phyloP scores from a whole-genome alignment of 208 protist genomes.

The Crithidia brevicula region DNA sequence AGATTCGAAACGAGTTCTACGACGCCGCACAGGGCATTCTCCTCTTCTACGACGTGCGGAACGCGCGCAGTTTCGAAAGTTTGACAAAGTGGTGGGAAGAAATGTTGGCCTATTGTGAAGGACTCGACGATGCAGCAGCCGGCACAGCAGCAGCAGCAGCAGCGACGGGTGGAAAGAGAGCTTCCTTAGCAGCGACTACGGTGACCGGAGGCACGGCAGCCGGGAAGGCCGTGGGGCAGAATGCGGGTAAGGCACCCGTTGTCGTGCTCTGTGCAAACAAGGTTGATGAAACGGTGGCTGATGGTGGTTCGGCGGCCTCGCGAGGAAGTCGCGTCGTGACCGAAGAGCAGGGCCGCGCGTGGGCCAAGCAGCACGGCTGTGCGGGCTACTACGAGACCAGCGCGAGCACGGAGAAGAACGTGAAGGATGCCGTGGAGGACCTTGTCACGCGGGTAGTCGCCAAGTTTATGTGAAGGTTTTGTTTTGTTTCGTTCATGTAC shows the following conservation, averaged over 20 bases:
- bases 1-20: slow-evolving; percentile 98
- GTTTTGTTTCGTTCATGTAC: too few species aligned
- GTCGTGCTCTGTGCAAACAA: slow-evolving; percentile 78
- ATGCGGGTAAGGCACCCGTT: slow-evolving; percentile 31
- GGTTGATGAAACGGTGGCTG: slow-evolving; percentile 43
- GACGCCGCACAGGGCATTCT: slow-evolving; percentile 91
- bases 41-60: slow-evolving; percentile 79
- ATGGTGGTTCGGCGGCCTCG: slow-evolving; percentile 3
- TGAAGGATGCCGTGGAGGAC: slow-evolving; percentile 62
- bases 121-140: background rate
- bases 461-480: slow-evolving; percentile 64
- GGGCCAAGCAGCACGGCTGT: slow-evolving; percentile 61
- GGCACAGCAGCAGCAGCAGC: background rate
- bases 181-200: slow-evolving; percentile 6
- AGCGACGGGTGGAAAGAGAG: slow-evolving; percentile 17
- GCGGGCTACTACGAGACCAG: slow-evolving; percentile 80
- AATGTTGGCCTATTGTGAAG: slow-evolving; percentile 45
- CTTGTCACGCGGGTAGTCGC: slow-evolving; percentile 66
- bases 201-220: slow-evolving; percentile 50
- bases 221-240: slow-evolving; percentile 46
- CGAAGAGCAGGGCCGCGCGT: slow-evolving; percentile 56
- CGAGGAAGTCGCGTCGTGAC: slow-evolving; percentile 48
- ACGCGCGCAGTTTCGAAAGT: slow-evolving; percentile 56
- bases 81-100: slow-evolving; percentile 80
- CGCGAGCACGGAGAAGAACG: slow-evolving; percentile 55